A percentile compares a stretch with the other conserved stretches of the same genome.
Conservation (phyloP, 345 rosid species). For the Geranium rotundifolium region DNA sequence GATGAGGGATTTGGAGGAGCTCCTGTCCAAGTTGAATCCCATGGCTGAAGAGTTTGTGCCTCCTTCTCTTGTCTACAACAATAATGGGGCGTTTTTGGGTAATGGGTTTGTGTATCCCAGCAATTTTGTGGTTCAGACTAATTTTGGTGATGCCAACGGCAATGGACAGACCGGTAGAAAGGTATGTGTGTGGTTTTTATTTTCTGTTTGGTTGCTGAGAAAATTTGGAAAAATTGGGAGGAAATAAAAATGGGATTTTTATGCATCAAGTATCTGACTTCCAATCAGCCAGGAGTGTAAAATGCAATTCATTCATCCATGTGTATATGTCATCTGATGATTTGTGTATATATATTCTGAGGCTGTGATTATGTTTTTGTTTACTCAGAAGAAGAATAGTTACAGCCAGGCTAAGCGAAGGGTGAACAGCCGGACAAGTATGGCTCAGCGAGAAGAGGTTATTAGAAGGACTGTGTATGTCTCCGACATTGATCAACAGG, state of each 20-base stretch:
- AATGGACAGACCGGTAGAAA: conserved; percentile 47
- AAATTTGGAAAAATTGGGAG: background rate
- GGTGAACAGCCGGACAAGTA: conserved; percentile 65
- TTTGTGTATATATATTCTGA: background rate
- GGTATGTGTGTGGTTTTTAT: conserved; percentile 29
- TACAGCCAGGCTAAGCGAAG: conserved; percentile 65
- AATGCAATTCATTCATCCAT: background rate
- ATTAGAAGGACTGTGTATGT: conserved; percentile 81
- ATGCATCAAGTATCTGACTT: too few relatives aligned
- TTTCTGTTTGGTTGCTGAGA: background rate
- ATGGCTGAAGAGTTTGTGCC: conserved; percentile 96
- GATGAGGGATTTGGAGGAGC: conserved; percentile 69
- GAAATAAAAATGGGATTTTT: background rate
- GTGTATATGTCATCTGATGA: background rate
- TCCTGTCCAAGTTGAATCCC: conserved; percentile 82
- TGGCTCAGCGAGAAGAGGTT: conserved; percentile 85
- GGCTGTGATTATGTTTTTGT: conserved; percentile 3
- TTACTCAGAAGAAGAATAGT: conserved; percentile 56
- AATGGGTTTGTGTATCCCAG: conserved; percentile 46
- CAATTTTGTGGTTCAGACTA: conserved; percentile 37
- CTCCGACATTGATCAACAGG: conserved; percentile 77
- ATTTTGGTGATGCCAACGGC: conserved; percentile 42
- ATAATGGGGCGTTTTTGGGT: conserved; percentile 20
- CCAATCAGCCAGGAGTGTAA: too few relatives aligned
- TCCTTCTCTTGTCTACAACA: conserved; percentile 37